phyloP scores from a whole-genome alignment of 495 filamentous ascomycete species.

The Clohesyomyces aquaticus region DNA sequence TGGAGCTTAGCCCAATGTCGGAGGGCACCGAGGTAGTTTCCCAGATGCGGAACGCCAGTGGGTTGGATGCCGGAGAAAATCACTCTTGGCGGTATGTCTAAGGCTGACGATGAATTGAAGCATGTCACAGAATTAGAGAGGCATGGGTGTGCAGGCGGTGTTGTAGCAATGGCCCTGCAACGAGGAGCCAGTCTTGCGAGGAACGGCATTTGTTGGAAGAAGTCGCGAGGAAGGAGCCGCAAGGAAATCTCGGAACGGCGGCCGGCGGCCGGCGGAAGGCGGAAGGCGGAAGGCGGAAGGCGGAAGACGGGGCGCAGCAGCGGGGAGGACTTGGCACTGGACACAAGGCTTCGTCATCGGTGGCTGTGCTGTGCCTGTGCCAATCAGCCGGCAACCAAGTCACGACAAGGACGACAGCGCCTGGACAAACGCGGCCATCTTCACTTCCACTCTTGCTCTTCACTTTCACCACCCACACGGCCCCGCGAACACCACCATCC shows the following conservation, averaged over 20 bases:
- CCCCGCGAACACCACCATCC: neutral
- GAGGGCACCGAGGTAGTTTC: slow-evolving; percentile 95
- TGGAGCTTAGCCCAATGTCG: slow-evolving; percentile 82
- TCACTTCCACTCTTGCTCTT: neutral
- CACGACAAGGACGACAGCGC: no score
- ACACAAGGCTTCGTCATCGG: slow-evolving; percentile 30
- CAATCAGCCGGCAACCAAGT: slow-evolving; percentile 6
- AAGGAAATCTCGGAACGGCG: slow-evolving; percentile 5
- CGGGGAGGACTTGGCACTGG: no score
- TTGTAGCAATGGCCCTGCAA: slow-evolving; percentile 8
- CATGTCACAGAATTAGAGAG: no score
- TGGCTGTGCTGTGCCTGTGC: neutral
- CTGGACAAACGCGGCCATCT: neutral
- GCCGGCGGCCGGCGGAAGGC: no score
- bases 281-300: no score
- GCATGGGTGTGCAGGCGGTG: neutral
- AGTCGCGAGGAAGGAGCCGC: slow-evolving; percentile 13
- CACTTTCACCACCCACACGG: neutral
- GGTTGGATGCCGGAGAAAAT: slow-evolving; percentile 98
- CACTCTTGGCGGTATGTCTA: slow-evolving; percentile 41
- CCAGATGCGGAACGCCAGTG: slow-evolving; percentile 91
- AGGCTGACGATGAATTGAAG: slow-evolving; percentile 9
- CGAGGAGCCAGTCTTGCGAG: slow-evolving; percentile 2
- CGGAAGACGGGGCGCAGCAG: slow-evolving; percentile 1
- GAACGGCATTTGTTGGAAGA: slow-evolving; percentile 10